phyloP scores from a whole-genome alignment of 2,329 filamentous ascomycete genomes.

The Penicillium sp. region DNA sequence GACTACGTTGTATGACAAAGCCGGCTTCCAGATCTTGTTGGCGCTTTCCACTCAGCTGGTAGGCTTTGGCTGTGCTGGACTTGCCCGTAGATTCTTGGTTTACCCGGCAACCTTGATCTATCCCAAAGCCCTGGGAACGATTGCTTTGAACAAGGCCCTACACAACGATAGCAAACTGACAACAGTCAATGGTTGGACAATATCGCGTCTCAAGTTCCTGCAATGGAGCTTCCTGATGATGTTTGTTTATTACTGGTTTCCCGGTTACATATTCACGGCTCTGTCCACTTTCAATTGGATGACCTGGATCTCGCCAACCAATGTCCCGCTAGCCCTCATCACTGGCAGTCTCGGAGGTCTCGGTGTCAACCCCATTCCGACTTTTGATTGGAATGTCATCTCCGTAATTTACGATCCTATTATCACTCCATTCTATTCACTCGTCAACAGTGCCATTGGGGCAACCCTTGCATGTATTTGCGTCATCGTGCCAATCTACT shows the following conservation, averaged over 20 bases:
- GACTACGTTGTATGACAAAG: conserved; percentile 49
- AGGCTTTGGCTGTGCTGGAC: not conserved
- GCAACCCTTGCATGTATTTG: conserved; percentile 22
- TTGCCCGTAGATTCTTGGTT: not conserved
- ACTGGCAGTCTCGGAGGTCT: conserved; percentile 38
- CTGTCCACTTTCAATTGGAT: conserved; percentile 51
- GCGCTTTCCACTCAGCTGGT: not conserved
- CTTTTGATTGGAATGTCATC: conserved; percentile 45
- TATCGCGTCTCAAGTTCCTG: no score
- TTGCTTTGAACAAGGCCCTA: conserved; percentile 14
- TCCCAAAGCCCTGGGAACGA: not conserved
- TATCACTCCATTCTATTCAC: conserved; percentile 40
- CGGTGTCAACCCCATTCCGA: conserved; percentile 41
- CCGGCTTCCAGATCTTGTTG: conserved; percentile 39
- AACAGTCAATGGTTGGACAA: no score
- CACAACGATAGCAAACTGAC: conserved; percentile 7
- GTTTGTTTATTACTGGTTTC: conserved; percentile 53
- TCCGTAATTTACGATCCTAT: conserved; percentile 31
- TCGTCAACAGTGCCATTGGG: conserved; percentile 34
- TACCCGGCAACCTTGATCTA: not conserved
- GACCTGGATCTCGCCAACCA: conserved; percentile 50
- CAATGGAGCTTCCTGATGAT: conserved; percentile 29
- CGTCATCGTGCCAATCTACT: conserved; percentile 14
- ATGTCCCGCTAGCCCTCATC: conserved; percentile 34
- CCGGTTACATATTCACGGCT: conserved; percentile 48